Conservation (phyloP, 805 yeast species). For the Candida anglica region DNA sequence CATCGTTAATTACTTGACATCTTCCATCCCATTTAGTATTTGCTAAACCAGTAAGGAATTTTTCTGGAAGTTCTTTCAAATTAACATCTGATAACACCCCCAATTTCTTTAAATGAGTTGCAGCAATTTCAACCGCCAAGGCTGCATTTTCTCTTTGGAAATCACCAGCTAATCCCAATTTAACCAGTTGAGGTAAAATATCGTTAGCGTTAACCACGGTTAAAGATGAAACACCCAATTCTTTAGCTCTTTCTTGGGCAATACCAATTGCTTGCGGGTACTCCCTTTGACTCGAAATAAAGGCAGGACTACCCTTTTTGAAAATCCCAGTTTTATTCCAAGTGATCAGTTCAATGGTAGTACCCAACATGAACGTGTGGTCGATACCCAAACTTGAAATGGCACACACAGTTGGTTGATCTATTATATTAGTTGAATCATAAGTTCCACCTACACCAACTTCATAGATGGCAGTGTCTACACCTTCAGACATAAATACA, state of each 20-base stretch:
- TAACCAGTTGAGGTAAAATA: slow-evolving; percentile 26
- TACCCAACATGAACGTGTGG: slow-evolving; percentile 82
- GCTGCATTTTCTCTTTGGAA: slow-evolving; percentile 88
- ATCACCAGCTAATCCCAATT: slow-evolving; percentile 75
- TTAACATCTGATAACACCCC: slow-evolving; percentile 26
- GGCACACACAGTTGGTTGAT: slow-evolving; percentile 78
- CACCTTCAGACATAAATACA: slow-evolving; percentile 80
- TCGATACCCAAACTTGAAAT: slow-evolving; percentile 87
- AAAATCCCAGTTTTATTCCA: slow-evolving; percentile 97
- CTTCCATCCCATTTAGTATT: slow-evolving; percentile 91
- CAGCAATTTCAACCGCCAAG: slow-evolving; percentile 70
- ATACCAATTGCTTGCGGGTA: slow-evolving; percentile 50
- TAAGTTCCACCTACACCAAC: slow-evolving; percentile 98
- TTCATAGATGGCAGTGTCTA: slow-evolving; percentile 92
- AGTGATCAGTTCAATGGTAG: slow-evolving; percentile 83
- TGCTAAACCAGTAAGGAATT: slow-evolving; percentile 57
- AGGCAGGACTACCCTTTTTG: slow-evolving; percentile 64
- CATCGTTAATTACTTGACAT: slow-evolving; percentile 65
- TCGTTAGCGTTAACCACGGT: slow-evolving; percentile 49
- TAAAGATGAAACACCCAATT: slow-evolving; percentile 45
- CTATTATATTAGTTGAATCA: slow-evolving; percentile 91
- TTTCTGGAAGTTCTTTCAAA: slow-evolving; percentile 35
- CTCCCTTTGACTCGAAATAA: slow-evolving; percentile 55
- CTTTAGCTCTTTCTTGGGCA: slow-evolving; percentile 63
- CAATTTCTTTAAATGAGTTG: slow-evolving; percentile 51